These are phyloP conservation scores for Puccinellia tenuiflora DNA, from an alignment of 176 grass and related monocot genomes.

Conservation along the genomic window DNA sequence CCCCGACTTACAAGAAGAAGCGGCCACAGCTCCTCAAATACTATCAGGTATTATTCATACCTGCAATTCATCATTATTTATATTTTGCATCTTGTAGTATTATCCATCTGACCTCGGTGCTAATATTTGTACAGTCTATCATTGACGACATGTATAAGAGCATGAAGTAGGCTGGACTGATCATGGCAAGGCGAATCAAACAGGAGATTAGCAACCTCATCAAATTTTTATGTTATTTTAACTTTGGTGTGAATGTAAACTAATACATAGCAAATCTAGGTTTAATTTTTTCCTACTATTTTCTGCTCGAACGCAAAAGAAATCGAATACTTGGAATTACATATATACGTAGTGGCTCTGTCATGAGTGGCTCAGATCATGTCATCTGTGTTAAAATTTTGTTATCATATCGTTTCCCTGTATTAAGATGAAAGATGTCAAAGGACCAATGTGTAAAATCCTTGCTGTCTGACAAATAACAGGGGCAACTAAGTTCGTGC, in stretches of 20 bases:
- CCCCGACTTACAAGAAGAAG: conserved; percentile 98
- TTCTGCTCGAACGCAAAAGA: not conserved
- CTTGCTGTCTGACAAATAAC: not conserved
- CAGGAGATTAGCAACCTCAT: not conserved
- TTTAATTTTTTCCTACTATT: not conserved
- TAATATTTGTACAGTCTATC: conserved; percentile 36
- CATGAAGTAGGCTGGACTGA: conserved; percentile 40
- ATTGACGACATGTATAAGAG: conserved; percentile 72
- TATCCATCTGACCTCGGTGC: not conserved
- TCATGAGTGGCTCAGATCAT: not conserved
- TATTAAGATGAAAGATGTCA: not conserved
- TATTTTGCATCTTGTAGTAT: not conserved
- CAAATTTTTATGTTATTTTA: not conserved
- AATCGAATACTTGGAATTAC: not conserved
- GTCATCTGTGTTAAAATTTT: not conserved
- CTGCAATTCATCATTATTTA: not conserved
- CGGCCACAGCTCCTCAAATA: conserved; percentile 78
- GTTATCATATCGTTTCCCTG: not conserved
- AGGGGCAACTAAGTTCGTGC: not conserved
- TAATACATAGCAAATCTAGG: not conserved
- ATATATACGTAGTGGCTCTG: not conserved
- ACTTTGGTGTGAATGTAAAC: not conserved
- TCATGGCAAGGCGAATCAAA: not conserved
- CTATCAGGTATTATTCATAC: conserved; percentile 63
- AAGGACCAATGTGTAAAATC: not conserved